phyloP scores from a whole-genome alignment of 345 rosid genomes.

The Litchi chinensis region DNA sequence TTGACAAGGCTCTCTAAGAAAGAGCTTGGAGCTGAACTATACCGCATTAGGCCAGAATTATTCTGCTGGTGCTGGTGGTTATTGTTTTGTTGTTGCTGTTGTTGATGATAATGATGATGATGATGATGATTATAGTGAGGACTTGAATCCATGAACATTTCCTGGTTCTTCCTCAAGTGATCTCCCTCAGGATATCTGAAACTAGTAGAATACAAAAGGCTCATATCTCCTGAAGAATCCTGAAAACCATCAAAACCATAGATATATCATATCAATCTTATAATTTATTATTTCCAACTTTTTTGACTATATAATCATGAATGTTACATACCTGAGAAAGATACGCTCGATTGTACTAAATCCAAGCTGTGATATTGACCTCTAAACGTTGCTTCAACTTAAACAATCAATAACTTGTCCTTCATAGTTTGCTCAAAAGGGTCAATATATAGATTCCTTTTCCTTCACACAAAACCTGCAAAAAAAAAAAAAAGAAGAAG shows the following conservation, averaged over 20 bases:
- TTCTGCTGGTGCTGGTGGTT: conserved; percentile 29
- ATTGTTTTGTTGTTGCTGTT: not conserved
- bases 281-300: not conserved
- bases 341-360: not conserved
- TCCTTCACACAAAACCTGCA: conserved; percentile 16
- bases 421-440: not conserved
- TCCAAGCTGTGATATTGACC: conserved; percentile 6
- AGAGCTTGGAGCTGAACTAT: conserved; percentile 51
- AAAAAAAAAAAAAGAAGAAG: not conserved
- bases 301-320: not conserved
- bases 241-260: conserved; percentile 20
- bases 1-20: conserved; percentile 36
- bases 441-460: not conserved
- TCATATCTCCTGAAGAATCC: conserved; percentile 35
- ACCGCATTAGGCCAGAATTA: conserved; percentile 34
- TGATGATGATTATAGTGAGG: conserved; percentile 6
- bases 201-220: conserved; percentile 38
- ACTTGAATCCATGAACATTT: conserved; percentile 37
- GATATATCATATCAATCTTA: not conserved
- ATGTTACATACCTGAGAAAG: conserved; percentile 10
- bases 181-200: conserved; percentile 42
- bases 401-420: not conserved
- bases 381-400: conserved; percentile 9
- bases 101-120: conserved; percentile 13
- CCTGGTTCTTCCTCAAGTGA: conserved; percentile 35